A percentile compares a stretch with the other conserved stretches of the same genome.
Evolutionary conservation across 805 yeast genomes (phyloP).

Genomic region (Saturnispora diversa): DNA sequence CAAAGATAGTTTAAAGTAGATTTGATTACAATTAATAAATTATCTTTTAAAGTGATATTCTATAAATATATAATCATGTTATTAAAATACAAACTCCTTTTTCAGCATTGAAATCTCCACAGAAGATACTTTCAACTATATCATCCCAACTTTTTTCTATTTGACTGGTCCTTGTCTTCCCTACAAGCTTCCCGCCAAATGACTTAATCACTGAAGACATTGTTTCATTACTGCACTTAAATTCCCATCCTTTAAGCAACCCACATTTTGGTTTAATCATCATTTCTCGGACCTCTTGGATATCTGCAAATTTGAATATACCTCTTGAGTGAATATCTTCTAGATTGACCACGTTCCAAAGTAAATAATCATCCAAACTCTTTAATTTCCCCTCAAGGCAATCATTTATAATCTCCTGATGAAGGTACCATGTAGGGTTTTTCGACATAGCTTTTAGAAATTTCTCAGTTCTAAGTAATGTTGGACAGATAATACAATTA

Average conservation of each 20-base stretch:
- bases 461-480: conserved; percentile 77
- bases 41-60: too few species aligned
- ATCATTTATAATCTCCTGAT: conserved; percentile 48
- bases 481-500: conserved; percentile 64
- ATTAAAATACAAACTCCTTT: neutral
- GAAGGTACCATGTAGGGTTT: conserved; percentile 43
- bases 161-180: neutral
- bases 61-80: too few species aligned
- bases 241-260: conserved; percentile 35
- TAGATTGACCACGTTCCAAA: conserved; percentile 25
- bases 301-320: conserved; percentile 25
- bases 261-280: conserved; percentile 20
- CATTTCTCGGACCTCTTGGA: conserved; percentile 16
- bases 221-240: neutral
- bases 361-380: neutral
- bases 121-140: neutral
- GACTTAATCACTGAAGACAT: neutral
- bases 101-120: neutral
- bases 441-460: conserved; percentile 63
- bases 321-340: conserved; percentile 28
- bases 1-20: too few species aligned
- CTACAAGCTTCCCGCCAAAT: conserved; percentile 1
- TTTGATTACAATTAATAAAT: too few species aligned
- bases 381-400: conserved; percentile 24
- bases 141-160: neutral